Conservation (phyloP, 352 stramenopile species). For the Aphanomyces euteiches region DNA sequence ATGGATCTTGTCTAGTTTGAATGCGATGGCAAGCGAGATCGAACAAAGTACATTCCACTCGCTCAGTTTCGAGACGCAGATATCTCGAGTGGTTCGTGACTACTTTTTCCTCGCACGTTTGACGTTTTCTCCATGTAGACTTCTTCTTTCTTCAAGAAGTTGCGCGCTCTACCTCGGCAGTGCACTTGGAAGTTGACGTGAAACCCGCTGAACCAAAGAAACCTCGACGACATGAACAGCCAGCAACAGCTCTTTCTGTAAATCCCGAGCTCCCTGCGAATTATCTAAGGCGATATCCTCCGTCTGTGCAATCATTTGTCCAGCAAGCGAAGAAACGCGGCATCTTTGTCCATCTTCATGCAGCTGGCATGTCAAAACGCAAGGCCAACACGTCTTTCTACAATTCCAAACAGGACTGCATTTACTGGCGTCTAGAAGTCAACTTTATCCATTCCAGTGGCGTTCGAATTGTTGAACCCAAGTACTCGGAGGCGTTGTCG, state of each 20-base stretch:
- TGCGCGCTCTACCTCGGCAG: slow-evolving; percentile 45
- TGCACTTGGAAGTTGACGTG: slow-evolving; percentile 7
- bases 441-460: slow-evolving; percentile 51
- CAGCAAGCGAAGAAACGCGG: slow-evolving; percentile 64
- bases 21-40: slow-evolving; percentile 78
- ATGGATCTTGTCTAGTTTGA: slow-evolving; percentile 43
- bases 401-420: slow-evolving; percentile 51
- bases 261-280: slow-evolving; percentile 65
- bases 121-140: slow-evolving; percentile 35
- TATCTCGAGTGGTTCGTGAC: slow-evolving; percentile 56
- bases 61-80: slow-evolving; percentile 75
- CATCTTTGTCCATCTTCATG: slow-evolving; percentile 61
- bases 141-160: slow-evolving; percentile 77
- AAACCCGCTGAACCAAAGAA: slow-evolving; percentile 4
- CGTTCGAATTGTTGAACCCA: slow-evolving; percentile 49
- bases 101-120: slow-evolving; percentile 28
- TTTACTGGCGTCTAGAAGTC: slow-evolving; percentile 82
- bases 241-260: slow-evolving; percentile 26
- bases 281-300: slow-evolving; percentile 69
- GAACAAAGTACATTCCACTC: slow-evolving; percentile 69
- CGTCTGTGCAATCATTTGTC: slow-evolving; percentile 62
- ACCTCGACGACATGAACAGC: neutral
- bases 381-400: slow-evolving; percentile 71
- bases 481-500: slow-evolving; percentile 50
- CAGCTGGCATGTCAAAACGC: slow-evolving; percentile 78